These are phyloP conservation scores for Litsea cubeba DNA, from an alignment of 164 flowering plant species.

Conservation along the genomic window DNA sequence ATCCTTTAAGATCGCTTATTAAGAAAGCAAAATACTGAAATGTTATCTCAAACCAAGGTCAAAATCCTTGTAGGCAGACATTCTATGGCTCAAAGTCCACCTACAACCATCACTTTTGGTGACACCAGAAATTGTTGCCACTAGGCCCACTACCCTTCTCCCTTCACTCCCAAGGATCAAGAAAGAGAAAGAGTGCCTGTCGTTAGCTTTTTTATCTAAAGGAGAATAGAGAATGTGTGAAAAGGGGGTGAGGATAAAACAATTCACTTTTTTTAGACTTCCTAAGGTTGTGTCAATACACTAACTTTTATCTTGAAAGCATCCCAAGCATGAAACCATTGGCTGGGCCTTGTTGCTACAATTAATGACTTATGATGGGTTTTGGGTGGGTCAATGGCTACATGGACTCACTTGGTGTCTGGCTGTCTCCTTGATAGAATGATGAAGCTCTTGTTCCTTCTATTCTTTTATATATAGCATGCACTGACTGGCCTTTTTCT, in stretches of 20 bases:
- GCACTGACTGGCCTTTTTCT: neutral
- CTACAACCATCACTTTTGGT: constrained; percentile 10
- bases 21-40: neutral
- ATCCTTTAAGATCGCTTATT: neutral
- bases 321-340: constrained; percentile 26
- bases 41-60: neutral
- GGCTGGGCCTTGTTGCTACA: constrained; percentile 14
- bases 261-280: constrained; percentile 28
- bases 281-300: constrained; percentile 26
- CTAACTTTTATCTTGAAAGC: constrained; percentile 23
- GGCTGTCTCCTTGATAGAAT: constrained; percentile 35
- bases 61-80: neutral
- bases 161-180: constrained; percentile 38
- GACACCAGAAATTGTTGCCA: constrained; percentile 28
- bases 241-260: constrained; percentile 10
- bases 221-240: constrained; percentile 11
- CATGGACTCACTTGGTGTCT: constrained; percentile 40
- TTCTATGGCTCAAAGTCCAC: neutral
- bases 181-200: constrained; percentile 9
- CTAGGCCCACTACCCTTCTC: constrained; percentile 31
- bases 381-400: constrained; percentile 31
- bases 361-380: constrained; percentile 33
- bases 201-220: constrained; percentile 6
- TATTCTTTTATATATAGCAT: neutral
- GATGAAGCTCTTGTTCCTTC: constrained; percentile 10